Base-by-base conservation (phyloP, 495 filamentous ascomycete genomes). In the Aspergillus cristatus region DNA sequence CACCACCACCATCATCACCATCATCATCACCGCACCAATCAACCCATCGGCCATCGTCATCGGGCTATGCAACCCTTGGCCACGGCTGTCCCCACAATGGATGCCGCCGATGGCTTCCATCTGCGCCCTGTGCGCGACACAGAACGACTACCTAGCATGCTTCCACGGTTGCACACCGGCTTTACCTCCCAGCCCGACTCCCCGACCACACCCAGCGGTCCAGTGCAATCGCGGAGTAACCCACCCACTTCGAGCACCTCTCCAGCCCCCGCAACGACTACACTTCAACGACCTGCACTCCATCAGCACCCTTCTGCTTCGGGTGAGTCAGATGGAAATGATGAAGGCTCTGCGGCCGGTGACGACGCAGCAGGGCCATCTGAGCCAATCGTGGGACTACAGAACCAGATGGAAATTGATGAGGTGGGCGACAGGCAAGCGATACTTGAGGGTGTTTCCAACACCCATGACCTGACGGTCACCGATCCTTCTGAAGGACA, bases 161-260 rank as follows among this genome's bases (percentile, higher is more conserved):
- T 86, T 20, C 80, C 86, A 1, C 74, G 79, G 6, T 60, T 84
- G 33, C 77, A 84, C 33, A 70, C 76, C 2, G 79, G 80, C 14
- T 65, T 87, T 35, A 73, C 78, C 16, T 95, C 91, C 6, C 91
- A 95, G 51, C 91, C 91, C 1, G 84, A 86, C 37, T 95, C 90
- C 7, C 91, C 91, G 1, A 94, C 88, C 8, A 98, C 91, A 1
- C 91, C 90, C 7, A 73, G 82, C 35, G 83, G 84, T 28, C 79
- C 78, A 8, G 71, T 47, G 50, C 79, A 51, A 53, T 66, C 45
- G 63, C 76, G 43, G 53, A 70, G 37, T 57, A 66, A 49, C 48
- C 4, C 4, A 24, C 20, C 20, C 8, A 8, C 4, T 24, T 4
- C 20, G 4, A 24, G 8, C 20, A 60, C 40, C 45, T 72, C 40